Evolutionary conservation across 352 stramenopile genomes (phyloP), one percentile per base, ranked within the genome.

Genomic region (Phytophthora niederhauseri): DNA sequence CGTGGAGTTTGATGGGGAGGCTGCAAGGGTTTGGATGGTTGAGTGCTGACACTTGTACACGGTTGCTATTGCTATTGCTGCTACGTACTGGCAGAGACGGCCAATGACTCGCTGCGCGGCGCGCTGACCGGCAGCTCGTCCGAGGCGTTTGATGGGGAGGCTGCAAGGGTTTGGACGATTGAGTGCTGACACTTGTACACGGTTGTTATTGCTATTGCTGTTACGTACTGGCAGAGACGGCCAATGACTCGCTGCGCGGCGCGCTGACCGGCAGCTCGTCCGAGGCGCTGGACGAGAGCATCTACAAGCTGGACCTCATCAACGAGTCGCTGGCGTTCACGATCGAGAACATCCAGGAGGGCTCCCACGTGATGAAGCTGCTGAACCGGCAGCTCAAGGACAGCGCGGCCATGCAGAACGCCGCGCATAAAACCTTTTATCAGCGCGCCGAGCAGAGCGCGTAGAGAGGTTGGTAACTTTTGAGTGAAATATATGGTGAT

Each of bases 301-400:
- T 91, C 51, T 81, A 86, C 71, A 91, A 92, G 54, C 73, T 94
- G 61, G 84, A 94, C 59, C 79, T 91, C 49, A 87, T 92, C 62
- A 92, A 92, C 61, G 85, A 94, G 61, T 94, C 85, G 48, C 68
- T 94, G 49, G 84, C 84, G 11, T 94, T 91, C 60, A 91, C 84
- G 9, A 92, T 94, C 51, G 85, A 92, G 45, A 92, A 92, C 58
- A 85, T 92, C 46, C 84, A 91, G 76, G 85, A 92, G 63, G 84
- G 76, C 41, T 80, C 82, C 19, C 85, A 93, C 49, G 76, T 89
- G 38, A 86, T 92, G 80, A 82, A 82, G 67, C 70, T 93, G 66
- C 67, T 92, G 50, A 87, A 86, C 22, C 82, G 83, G 20, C 83
- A 93, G 71, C 65, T 93, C 8, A 82, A 76, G 26, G 85, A 93